phyloP scores from a whole-genome alignment of 2,329 filamentous ascomycete genomes.

The Trichoderma arundinaceum region DNA sequence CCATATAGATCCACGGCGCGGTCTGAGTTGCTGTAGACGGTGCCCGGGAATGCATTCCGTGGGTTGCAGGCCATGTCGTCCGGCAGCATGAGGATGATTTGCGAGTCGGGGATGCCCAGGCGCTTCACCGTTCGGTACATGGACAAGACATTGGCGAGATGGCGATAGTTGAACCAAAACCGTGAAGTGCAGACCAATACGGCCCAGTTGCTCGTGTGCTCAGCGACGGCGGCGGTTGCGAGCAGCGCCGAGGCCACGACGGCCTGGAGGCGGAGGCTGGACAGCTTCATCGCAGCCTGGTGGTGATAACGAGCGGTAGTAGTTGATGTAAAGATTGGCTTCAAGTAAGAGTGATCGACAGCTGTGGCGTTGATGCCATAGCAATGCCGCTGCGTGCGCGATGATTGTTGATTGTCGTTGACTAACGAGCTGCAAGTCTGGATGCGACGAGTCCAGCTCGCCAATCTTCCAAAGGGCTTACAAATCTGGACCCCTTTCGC shows the following conservation, averaged over 20 bases:
- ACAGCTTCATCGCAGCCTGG: constrained; percentile 57
- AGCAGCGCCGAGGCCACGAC: constrained; percentile 57
- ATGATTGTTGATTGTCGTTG: neutral
- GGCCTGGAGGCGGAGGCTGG: constrained; percentile 52
- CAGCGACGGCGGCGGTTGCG: constrained; percentile 57
- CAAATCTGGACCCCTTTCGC: constrained; percentile 25
- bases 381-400: constrained; percentile 1
- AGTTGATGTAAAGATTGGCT: neutral
- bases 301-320: neutral
- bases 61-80: constrained; percentile 99
- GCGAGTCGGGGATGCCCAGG: constrained; percentile 94
- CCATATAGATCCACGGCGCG: constrained; percentile 95
- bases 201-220: constrained; percentile 98
- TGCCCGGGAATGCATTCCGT: constrained; percentile 95
- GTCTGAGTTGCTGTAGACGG: constrained; percentile 97
- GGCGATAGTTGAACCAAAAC: constrained; percentile 99
- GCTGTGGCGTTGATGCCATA: constrained; percentile 16
- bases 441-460: neutral
- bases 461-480: constrained; percentile 10
- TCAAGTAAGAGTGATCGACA: neutral
- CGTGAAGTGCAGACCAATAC: constrained; percentile 98
- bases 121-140: constrained; percentile 98
- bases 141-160: constrained; percentile 95
- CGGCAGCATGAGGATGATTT: constrained; percentile 99
- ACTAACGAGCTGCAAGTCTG: neutral